phyloP scores from a whole-genome alignment of 371 early-diverging fungal species.

The Cokeromyces recurvatus region DNA sequence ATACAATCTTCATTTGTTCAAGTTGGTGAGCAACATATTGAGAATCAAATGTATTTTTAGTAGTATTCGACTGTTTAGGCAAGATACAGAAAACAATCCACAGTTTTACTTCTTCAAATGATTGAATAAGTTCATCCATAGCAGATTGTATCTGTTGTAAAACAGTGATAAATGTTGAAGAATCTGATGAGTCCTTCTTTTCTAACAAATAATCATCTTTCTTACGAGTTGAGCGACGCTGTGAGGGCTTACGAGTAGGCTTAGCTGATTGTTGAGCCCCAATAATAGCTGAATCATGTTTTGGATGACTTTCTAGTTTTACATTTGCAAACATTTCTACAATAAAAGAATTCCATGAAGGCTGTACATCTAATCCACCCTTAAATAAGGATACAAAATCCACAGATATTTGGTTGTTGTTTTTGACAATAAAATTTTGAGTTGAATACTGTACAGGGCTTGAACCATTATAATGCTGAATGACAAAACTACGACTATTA shows the following conservation, averaged over 20 bases:
- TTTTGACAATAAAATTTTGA: slow-evolving; percentile 67
- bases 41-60: slow-evolving; percentile 46
- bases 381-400: slow-evolving; percentile 84
- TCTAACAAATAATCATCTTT: slow-evolving; percentile 7
- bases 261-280: slow-evolving; percentile 50
- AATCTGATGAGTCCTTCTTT: slow-evolving; percentile 10
- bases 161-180: slow-evolving; percentile 9
- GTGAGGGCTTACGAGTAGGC: slow-evolving; percentile 48
- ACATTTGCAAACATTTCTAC: slow-evolving; percentile 45
- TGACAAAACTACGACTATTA: slow-evolving; percentile 56
- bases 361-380: slow-evolving; percentile 42
- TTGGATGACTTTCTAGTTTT: slow-evolving; percentile 55
- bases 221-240: slow-evolving; percentile 23
- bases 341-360: slow-evolving; percentile 53
- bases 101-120: slow-evolving; percentile 75
- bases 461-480: slow-evolving; percentile 74
- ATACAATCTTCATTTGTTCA: slow-evolving; percentile 41
- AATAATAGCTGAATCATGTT: slow-evolving; percentile 49
- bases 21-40: slow-evolving; percentile 59
- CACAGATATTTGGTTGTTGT: slow-evolving; percentile 66
- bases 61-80: slow-evolving; percentile 47
- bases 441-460: slow-evolving; percentile 66
- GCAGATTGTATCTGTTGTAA: slow-evolving; percentile 70
- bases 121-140: slow-evolving; percentile 72
- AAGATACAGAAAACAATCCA: slow-evolving; percentile 85